Conservation (phyloP, 2,329 filamentous ascomycete species). For the Coniochaeta prunicola region DNA sequence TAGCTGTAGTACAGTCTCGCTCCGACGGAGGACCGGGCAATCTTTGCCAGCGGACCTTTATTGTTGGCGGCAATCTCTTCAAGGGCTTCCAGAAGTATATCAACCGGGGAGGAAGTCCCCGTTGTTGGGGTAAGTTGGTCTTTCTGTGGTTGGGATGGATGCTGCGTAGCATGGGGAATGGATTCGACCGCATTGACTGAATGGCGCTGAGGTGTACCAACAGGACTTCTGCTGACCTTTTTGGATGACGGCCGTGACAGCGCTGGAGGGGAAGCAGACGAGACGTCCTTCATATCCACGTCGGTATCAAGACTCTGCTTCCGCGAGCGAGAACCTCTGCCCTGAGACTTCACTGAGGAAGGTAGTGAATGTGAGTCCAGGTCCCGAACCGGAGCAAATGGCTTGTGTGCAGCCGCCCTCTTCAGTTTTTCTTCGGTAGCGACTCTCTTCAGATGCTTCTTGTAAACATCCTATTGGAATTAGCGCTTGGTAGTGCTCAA, state of each 20-base stretch:
- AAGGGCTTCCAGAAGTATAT: constrained; percentile 13
- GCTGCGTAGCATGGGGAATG: background rate
- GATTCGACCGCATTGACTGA: background rate
- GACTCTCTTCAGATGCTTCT: constrained; percentile 2
- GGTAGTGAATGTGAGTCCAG: background rate
- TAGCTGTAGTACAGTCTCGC: constrained; percentile 28
- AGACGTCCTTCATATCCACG: constrained; percentile 17
- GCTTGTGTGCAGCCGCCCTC: background rate
- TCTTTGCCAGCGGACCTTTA: background rate
- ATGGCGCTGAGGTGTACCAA: background rate
- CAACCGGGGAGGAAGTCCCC: constrained; percentile 9
- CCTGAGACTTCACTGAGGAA: background rate
- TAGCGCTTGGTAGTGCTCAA: background rate
- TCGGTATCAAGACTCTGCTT: constrained; percentile 9
- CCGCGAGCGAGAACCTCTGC: background rate
- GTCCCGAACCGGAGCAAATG: background rate
- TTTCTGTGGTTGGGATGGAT: background rate
- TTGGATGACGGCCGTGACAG: background rate
- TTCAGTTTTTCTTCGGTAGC: constrained; percentile 3
- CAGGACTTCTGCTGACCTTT: background rate
- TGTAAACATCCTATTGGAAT: background rate
- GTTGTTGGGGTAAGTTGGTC: background rate
- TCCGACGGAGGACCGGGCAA: constrained; percentile 17
- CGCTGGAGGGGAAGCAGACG: constrained; percentile 4
- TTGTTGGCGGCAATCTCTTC: constrained; percentile 20